Base-by-base conservation (phyloP, 1,284 basidiomycete genomes). In the Mycosarcoma mackinlayi region DNA sequence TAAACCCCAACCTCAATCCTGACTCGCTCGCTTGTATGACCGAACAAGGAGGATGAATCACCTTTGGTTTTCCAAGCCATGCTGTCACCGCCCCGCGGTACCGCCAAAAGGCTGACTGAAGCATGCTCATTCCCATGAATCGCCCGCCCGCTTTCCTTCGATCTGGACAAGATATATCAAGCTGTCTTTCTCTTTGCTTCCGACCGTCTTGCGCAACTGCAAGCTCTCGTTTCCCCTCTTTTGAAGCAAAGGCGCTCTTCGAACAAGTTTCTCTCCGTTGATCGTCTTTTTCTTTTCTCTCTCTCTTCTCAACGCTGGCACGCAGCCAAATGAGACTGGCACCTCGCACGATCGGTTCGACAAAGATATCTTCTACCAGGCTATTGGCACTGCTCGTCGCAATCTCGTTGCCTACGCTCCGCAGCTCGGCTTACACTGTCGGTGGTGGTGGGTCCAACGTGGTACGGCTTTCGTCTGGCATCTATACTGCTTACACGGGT, bases 61-160 rank as follows among this genome's bases (percentile, higher is more conserved):
- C 38, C 21, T 19, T 33, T 8, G 16, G 18, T 16, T 13, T 3
- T 16, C 16, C 14, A 9, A 31, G 48, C 37, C 37, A 40, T 37
- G 35, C 44, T 46, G 44, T 46, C 44, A 46, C 44, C 11, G n/a
- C 13, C 18, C 6, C 5, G 11, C 18, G n/a, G n/a, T n/a, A n/a
- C n/a, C n/a, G n/a, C n/a, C n/a, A n/a, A 16, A 8, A 31, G 31
- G 47, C 35, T 38, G 47, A 49, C 47, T 38, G 25, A 49, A 25
- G 18, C 11, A 4, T n/a, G n/a, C n/a, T n/a, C n/a, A n/a, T n/a
- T n/a, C n/a, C n/a, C n/a, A n/a, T n/a, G n/a, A n/a, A n/a, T n/a
- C n/a, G n/a, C n/a, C n/a, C n/a, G n/a, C n/a, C n/a, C 39, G 5
- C 19, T 23, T 23, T 24, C 19, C 21, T 2, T 23, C 21, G n/a